Evolutionary conservation across 1,284 basidiomycete genomes (phyloP), one percentile per base, ranked within the genome.

Genomic region (Leucoagaricus sp.): DNA sequence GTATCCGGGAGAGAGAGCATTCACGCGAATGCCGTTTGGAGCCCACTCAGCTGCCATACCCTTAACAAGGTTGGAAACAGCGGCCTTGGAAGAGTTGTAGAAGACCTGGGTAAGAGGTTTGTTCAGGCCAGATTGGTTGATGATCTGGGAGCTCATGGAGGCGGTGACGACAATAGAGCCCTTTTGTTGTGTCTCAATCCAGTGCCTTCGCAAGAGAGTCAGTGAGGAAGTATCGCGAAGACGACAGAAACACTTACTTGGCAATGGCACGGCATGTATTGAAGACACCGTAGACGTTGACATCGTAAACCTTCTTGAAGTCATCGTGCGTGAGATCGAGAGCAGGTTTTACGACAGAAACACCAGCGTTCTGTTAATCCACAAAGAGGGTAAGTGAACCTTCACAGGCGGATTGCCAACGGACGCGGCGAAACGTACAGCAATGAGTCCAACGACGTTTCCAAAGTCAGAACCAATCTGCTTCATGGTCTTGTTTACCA

Each of bases 41-140:
- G 81, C 80, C 84, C 85, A 87, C 65, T 87, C 86, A 0, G 82
- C 76, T 1, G 86, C 86, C 4, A 87, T 73, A 4, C 78, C 82
- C 63, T 79, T 84, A 1, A 74, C 70, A 8, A 87, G 72, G 58
- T 79, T 79, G 15, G 81, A 79, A 0, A 83, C 84, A 2, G 84
- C 85, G 0, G 77, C 82, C 64, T 84, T 84, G 28, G 82, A 84
- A 0, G 82, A 80, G 58, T 84, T 86, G 63, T 84, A 84, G 61
- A 83, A 85, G 0, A 69, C 72, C 62, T 74, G 74, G 26, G 69
- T 71, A 1, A 75, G 62, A 8, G 74, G 66, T 29, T 64, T 40
- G 47, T 68, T 68, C 28, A 58, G 58, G 1, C 57, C 63, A 0
- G 64, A 58, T 59, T 69, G 67, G 52, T 75, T 75, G 65, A 75